A percentile compares a stretch with the other conserved stretches of the same genome.
Conservation (phyloP, 805 yeast genomes). For the Candida lessepsii region DNA sequence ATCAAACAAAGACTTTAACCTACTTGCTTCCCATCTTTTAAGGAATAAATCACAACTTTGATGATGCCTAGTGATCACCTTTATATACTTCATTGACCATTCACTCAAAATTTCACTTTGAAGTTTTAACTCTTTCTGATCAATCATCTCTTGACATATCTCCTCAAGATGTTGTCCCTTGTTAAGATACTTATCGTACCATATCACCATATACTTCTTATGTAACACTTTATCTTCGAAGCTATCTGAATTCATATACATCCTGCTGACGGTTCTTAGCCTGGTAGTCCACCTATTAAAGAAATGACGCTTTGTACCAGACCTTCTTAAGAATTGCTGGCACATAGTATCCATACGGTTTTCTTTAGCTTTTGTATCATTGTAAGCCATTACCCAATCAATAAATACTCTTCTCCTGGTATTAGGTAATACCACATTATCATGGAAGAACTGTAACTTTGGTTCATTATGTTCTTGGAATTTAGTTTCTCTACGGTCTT, state of each 20-base stretch:
- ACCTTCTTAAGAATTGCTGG: conserved; percentile 1
- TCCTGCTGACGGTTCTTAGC: not conserved
- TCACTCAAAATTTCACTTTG: conserved; percentile 26
- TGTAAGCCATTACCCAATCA: conserved; percentile 23
- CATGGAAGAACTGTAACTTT: conserved; percentile 20
- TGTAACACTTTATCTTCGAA: conserved; percentile 20
- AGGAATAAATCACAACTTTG: conserved; percentile 35
- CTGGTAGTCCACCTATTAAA: conserved; percentile 17
- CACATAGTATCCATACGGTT: not conserved
- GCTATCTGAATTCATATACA: conserved; percentile 14
- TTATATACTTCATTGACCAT: conserved; percentile 39
- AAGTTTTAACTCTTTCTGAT: conserved; percentile 26
- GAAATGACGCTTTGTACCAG: conserved; percentile 4
- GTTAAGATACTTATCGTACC: conserved; percentile 33
- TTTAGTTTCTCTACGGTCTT: conserved; percentile 16
- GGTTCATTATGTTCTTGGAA: conserved; percentile 21
- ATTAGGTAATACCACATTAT: conserved; percentile 15
- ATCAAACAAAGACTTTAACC: conserved; percentile 31
- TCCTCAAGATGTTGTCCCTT: conserved; percentile 25
- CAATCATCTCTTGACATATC: conserved; percentile 28
- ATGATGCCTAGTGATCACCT: conserved; percentile 30
- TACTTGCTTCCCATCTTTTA: conserved; percentile 30
- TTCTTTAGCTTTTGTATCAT: not conserved
- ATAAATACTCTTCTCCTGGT: conserved; percentile 14
- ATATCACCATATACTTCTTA: conserved; percentile 29